Evolutionary conservation across 2,329 filamentous ascomycete genomes (phyloP), one percentile per base, ranked within the genome.

Genomic region (Endoconidiophora laricicola): DNA sequence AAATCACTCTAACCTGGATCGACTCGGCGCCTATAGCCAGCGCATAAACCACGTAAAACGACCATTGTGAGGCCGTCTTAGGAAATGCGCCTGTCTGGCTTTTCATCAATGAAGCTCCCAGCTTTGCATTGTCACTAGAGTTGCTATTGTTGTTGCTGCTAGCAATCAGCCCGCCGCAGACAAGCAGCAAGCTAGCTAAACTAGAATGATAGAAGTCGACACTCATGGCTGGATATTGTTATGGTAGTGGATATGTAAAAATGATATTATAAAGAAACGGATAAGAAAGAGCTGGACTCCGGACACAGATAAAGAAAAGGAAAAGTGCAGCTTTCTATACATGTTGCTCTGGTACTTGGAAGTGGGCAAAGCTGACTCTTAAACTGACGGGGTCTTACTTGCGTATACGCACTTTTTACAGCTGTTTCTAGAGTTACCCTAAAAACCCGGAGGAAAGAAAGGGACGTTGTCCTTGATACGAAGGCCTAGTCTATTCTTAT

Each of bases 21-120:
- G 69, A 73, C 58, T 74, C 70, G 6, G 70, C 66, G 46, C 62
- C 69, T 65, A 71, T 71, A 22, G 70, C 66, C 4, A 73, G 61
- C 52, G 67, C 63, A 48, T 72, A 73, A 26, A 72, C 69, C 12
- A 57, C 53, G 22, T 68, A 59, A 56, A 69, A 69, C 6, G 61
- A 54, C 55, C 56, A 55, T 46, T 60, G 58, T 1, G 59, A 59
- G 9, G 44, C 55, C 7, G 33, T 46, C 20, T 53, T 26, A n/a
- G 6, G 12, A 41, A 36, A n/a, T 3, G 9, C 6, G 0, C 23
- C 49, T 6, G 43, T 39, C 5, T 23, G 38, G 1, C 10, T 37
- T 40, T 48, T 41, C 20, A 23, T 33, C 16, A 18, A 16, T 23
- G 18, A 46, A 36, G 36, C 23, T 6, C 24, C 42, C n/a, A 43